Conservation (phyloP, 805 yeast species). For the Candida railenensis region DNA sequence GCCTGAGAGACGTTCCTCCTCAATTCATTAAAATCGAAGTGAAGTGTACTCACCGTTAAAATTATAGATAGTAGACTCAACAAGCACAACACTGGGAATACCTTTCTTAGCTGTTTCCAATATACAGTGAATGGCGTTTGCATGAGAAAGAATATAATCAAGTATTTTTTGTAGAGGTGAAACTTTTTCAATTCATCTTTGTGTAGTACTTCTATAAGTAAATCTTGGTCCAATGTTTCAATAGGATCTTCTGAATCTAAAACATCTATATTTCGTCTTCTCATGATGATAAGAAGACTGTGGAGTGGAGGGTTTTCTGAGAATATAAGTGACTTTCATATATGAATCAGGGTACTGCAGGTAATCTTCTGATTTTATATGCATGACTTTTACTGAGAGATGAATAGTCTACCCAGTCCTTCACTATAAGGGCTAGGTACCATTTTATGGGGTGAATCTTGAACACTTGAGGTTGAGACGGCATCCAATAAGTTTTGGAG, state of each 20-base stretch:
- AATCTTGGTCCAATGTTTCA: constrained; percentile 3
- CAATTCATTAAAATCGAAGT: constrained; percentile 1
- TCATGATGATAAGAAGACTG: constrained; percentile 1
- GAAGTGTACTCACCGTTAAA: not conserved
- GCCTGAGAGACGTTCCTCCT: not conserved
- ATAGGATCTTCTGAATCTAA: constrained; percentile 4
- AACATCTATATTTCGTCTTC: constrained; percentile 2
- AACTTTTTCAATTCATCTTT: not conserved
- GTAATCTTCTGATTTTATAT: too few relatives aligned
- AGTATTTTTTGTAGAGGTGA: not conserved
- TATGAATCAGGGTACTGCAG: not conserved
- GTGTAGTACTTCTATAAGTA: not conserved
- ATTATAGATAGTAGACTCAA: constrained; percentile 1
- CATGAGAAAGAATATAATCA: not conserved
- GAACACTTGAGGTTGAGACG: too few relatives aligned
- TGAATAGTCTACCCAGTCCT: too few relatives aligned
- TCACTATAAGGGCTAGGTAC: too few relatives aligned
- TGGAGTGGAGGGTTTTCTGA: too few relatives aligned
- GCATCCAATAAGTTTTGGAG: too few relatives aligned
- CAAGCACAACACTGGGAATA: not conserved
- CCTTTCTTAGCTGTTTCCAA: constrained; percentile 2
- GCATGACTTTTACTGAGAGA: too few relatives aligned
- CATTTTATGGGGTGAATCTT: too few relatives aligned
- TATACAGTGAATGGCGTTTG: constrained; percentile 4
- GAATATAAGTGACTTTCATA: too few relatives aligned